Evolutionary conservation across 108 stramenopile species (phyloP), one percentile per base, ranked within the genome.

Genomic region (Nannochloropsis salina): DNA sequence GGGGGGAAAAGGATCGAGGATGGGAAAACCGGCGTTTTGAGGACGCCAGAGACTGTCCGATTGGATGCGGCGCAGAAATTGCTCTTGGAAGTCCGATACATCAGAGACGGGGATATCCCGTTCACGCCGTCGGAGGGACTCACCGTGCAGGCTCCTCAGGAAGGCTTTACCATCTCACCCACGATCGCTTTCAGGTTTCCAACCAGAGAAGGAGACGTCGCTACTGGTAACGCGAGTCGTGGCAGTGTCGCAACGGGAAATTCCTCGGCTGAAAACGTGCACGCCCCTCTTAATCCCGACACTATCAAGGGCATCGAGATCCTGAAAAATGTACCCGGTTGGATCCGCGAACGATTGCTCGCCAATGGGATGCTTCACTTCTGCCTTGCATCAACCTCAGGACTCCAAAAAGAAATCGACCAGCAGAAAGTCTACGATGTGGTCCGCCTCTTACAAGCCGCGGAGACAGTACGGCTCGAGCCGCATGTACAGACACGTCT

Each of bases 311-410:
- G 31, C 31, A 31, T 31, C 31, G 31, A 31, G 31, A 31, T 31
- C 4, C 61, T 74, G 61, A 74, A n/a, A n/a, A n/a, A 4, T 15
- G 20, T 74, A n/a, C 61, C 61, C n/a, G 20, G 2, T 4, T 74
- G 61, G 61, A n/a, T 74, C n/a, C 61, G n/a, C 20, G 61, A 74
- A n/a, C 61, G 61, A n/a, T n/a, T 74, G 6, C 20, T n/a, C 15
- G 61, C 61, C 20, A 74, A 74, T 74, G 61, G 61, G 61, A 74
- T 74, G 61, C n/a, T 74, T 15, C 61, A 74, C 20, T n/a, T 74
- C n/a, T 74, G 61, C n/a, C 31, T 31, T 31, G 31, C n/a, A 1
- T 6, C 8, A 74, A 15, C 61, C 61, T 74, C 31, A 31, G 61
- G 61, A 74, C 1, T 15, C 20, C 20, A n/a, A 74, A 6, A n/a